Base-by-base conservation (phyloP, 108 stramenopile genomes). In the Cyclostephanos tholiformis region DNA sequence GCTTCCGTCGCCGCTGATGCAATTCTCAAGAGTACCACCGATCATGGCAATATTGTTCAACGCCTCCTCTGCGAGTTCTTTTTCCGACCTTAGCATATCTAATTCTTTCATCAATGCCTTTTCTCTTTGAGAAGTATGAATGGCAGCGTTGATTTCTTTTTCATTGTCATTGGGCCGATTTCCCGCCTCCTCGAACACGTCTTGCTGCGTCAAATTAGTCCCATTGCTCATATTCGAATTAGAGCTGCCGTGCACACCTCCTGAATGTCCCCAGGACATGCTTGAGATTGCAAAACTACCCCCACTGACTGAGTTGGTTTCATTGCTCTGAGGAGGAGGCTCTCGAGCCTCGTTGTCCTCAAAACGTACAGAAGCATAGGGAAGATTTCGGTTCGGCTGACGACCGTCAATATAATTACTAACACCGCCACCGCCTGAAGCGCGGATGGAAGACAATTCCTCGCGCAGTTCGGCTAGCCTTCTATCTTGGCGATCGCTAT, bases 51-150 rank as follows among this genome's bases (percentile, higher is more conserved):
- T n/a, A n/a, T n/a, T n/a, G n/a, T 12, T 53, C 36, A 67, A 50
- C 26, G 51, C 67, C 38, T 12, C 35, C 67, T 55, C 67, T 0
- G 67, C 67, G 25, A n/a, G 51, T 39, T 67, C 52, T 32, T 67
- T 67, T n/a, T 20, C 67, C n/a, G 52, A 30, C 20, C 38, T 67
- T n/a, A 67, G 51, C 36, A 17, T 43, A 17, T 32, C 8, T 35
- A 67, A 55, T 53, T 67, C 67, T 25, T 67, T 30, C 48, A 67
- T 23, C 27, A 66, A 14, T 17, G 27, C 19, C 17, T n/a, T 30
- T 19, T 66, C 67, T 32, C 35, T 55, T 35, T 36, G 51, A 19
- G 17, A 13, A 35, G 27, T n/a, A n/a, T 35, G 67, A 14, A 67
- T 17, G 19, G 53, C 30, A 11, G 51, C 30, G 35, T 53, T 30